Percentiles rank a stretch among this genome's conserved stretches.
Evolutionary conservation across 2,329 filamentous ascomycete genomes (phyloP).

Genomic region (Fusarium tuaranense): DNA sequence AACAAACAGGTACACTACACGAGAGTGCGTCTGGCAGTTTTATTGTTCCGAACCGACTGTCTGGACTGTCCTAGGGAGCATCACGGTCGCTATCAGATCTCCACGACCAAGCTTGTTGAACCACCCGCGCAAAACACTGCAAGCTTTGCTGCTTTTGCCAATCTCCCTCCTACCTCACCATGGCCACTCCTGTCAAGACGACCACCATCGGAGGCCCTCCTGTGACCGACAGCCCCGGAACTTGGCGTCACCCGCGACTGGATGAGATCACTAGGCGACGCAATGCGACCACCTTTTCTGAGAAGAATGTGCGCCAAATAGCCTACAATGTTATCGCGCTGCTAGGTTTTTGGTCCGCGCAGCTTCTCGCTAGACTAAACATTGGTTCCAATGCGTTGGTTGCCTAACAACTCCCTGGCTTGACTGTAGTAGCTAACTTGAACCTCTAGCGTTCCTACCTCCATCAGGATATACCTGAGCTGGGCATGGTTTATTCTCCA

Average conservation of each 20-base stretch:
- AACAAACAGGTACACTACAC: slow-evolving; percentile 40
- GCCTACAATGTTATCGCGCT: slow-evolving; percentile 72
- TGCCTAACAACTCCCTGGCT: not conserved
- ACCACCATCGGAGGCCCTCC: slow-evolving; percentile 58
- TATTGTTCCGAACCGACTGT: not conserved
- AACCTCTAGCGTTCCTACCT: slow-evolving; percentile 46
- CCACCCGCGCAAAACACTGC: slow-evolving; percentile 6
- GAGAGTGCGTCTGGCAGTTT: not conserved
- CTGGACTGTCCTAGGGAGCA: not conserved
- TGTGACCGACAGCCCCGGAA: slow-evolving; percentile 72
- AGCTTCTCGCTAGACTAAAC: slow-evolving; percentile 51
- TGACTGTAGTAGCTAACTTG: slow-evolving; percentile 25
- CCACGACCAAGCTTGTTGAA: slow-evolving; percentile 8
- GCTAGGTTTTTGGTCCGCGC: slow-evolving; percentile 52
- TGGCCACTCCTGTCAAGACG: slow-evolving; percentile 48
- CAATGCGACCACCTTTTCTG: slow-evolving; percentile 81
- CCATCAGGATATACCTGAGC: slow-evolving; percentile 52
- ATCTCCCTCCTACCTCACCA: slow-evolving; percentile 21
- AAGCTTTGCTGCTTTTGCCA: not conserved
- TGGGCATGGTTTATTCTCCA: slow-evolving; percentile 64
- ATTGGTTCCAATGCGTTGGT: slow-evolving; percentile 55
- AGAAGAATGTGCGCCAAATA: slow-evolving; percentile 79
- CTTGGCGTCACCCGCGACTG: slow-evolving; percentile 91
- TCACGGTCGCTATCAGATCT: slow-evolving; percentile 10
- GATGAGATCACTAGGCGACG: slow-evolving; percentile 88